These are phyloP conservation scores for Glycine latifolia DNA, from an alignment of 306 rosid genomes.

Conservation along the genomic window DNA sequence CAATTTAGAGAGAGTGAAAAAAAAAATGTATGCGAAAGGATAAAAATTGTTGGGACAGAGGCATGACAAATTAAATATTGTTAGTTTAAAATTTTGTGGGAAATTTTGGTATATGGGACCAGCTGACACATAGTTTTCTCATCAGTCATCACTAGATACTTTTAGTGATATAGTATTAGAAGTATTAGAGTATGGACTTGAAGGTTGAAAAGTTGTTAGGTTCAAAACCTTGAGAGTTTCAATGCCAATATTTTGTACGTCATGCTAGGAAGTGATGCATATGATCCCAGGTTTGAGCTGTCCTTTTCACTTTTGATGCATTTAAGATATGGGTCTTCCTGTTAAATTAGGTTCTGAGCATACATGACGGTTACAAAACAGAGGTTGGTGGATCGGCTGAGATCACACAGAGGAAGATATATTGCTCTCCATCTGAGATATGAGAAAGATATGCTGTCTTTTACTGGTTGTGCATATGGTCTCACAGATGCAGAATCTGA, in stretches of 20 bases:
- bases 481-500: slow-evolving; percentile 80
- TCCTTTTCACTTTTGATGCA: slow-evolving; percentile 57
- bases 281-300: slow-evolving; percentile 50
- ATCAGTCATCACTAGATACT: background rate
- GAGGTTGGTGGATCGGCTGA: slow-evolving; percentile 97
- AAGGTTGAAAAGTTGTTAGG: slow-evolving; percentile 28
- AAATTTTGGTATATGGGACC: background rate
- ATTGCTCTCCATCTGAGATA: slow-evolving; percentile 95
- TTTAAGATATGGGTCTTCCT: slow-evolving; percentile 95
- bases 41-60: slow-evolving; percentile 12
- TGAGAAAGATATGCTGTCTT: slow-evolving; percentile 96
- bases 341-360: slow-evolving; percentile 97
- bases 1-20: slow-evolving; percentile 24
- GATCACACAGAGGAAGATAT: slow-evolving; percentile 78
- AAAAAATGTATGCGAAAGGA: slow-evolving; percentile 7
- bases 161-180: background rate
- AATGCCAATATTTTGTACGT: slow-evolving; percentile 34
- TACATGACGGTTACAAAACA: slow-evolving; percentile 92
- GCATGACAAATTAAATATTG: background rate
- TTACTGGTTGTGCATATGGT: slow-evolving; percentile 91
- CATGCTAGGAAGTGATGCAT: slow-evolving; percentile 53
- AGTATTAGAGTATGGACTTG: slow-evolving; percentile 3
- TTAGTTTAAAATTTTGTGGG: slow-evolving; percentile 8
- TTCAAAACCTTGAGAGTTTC: slow-evolving; percentile 34
- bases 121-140: slow-evolving; percentile 4